Evolutionary conservation across 2,329 filamentous ascomycete genomes (phyloP), one percentile per base, ranked within the genome.

Genomic region (Verticillium nonalfalfae): DNA sequence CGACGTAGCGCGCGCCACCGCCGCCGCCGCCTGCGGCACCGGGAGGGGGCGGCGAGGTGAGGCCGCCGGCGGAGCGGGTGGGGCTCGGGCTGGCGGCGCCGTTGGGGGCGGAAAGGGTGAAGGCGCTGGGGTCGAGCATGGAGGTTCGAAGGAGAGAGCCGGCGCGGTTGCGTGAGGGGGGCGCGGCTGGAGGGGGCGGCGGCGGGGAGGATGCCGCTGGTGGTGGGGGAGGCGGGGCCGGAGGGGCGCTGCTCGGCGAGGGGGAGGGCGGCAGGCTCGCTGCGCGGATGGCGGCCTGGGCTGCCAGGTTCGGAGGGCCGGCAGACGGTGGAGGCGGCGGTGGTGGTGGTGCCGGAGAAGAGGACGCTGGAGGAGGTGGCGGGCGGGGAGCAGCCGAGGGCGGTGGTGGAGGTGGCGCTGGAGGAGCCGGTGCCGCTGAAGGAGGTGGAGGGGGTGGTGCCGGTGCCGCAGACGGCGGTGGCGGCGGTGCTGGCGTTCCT

Each of bases 51-150:
- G 65, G 21, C 67, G 66, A 59, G 67, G 69, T 67, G 72, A 72
- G 69, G 68, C 68, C 62, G 66, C 72, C 66, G 59, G 69, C 69
- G 63, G 65, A 59, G 7, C 60, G 60, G 18, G 61, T 75, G 26
- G 70, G 68, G 63, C 69, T 69, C 1, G 80, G 78, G 63, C 78
- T 82, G 1, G 81, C 77, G 26, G 76, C 79, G 65, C 81, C 83
- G 35, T 74, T 75, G 55, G 88, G 88, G 69, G 90, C 91, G 18
- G 58, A 59, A 54, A 93, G 79, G 1, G 91, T 95, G 74, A 93
- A 95, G 13, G 88, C 82, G 70, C 87, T 90, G 1, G 91, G 84
- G 70, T 94, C 89, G 14, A 95, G 78, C 80, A 90, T 85, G 5
- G 87, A 83, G 56, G 81, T 78, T 45, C 81, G 80, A 74, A 88